Conservation (phyloP, 108 stramenopile species). For the Nitzschia inconspicua region DNA sequence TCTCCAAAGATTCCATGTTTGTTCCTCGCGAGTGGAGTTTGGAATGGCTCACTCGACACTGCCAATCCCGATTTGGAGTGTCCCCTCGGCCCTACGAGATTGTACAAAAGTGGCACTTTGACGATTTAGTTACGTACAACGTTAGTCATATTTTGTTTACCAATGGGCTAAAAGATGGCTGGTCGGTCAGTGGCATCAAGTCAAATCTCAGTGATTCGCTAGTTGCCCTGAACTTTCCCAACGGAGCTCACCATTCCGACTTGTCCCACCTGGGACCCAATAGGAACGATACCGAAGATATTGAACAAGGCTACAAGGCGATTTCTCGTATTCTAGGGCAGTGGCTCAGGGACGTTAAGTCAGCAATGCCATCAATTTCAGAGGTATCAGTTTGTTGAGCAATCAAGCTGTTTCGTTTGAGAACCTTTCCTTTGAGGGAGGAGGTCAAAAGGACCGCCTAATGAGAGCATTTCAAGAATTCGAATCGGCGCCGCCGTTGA, state of each 20-base stretch:
- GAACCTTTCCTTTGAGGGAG: too few relatives aligned
- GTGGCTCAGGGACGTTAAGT: conserved; percentile 62
- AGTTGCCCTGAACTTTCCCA: conserved; percentile 66
- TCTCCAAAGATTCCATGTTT: conserved; percentile 67
- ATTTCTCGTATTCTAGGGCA: conserved; percentile 41
- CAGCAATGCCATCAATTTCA: too few relatives aligned
- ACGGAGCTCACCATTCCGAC: conserved; percentile 82
- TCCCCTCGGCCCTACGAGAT: conserved; percentile 54
- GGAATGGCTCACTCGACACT: conserved; percentile 50
- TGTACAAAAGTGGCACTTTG: conserved; percentile 29
- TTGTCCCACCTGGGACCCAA: conserved; percentile 47
- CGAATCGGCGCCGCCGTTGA: too few relatives aligned
- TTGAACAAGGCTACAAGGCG: conserved; percentile 44
- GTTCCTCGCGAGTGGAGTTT: conserved; percentile 58
- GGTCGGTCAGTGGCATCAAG: conserved; percentile 50
- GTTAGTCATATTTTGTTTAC: conserved; percentile 75
- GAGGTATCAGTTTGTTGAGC: too few relatives aligned
- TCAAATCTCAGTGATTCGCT: conserved; percentile 53
- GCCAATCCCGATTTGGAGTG: conserved; percentile 64
- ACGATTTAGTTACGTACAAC: conserved; percentile 39
- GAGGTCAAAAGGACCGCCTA: too few relatives aligned
- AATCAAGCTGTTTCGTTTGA: too few relatives aligned
- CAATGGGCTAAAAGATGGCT: conserved; percentile 61
- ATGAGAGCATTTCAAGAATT: too few relatives aligned
- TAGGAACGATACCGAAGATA: conserved; percentile 64